Evolutionary conservation across 1,284 basidiomycete genomes (phyloP).

Genomic region (Rhodotorula sp.): DNA sequence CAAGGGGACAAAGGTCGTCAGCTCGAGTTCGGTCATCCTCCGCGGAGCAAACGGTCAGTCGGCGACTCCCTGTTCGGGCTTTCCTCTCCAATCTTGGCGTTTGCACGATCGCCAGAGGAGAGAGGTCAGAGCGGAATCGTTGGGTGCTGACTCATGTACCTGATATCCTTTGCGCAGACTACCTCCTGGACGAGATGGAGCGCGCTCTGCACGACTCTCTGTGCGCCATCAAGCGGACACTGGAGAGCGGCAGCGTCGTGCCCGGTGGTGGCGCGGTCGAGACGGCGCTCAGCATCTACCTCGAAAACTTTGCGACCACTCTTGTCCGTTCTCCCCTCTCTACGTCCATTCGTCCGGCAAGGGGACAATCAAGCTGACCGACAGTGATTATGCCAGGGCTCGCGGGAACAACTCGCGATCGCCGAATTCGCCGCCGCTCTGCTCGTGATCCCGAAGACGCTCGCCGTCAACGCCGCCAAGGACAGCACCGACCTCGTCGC

Average conservation of each 20-base stretch:
- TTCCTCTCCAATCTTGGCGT: neutral
- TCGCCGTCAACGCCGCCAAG: slow-evolving; percentile 97
- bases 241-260: slow-evolving; percentile 93
- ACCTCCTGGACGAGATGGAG: slow-evolving; percentile 99
- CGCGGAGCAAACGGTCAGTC: slow-evolving; percentile 76
- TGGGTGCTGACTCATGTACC: neutral
- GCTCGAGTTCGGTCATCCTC: slow-evolving; percentile 85
- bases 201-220: slow-evolving; percentile 91
- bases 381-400: slow-evolving; percentile 62
- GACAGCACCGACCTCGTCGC: slow-evolving; percentile 97
- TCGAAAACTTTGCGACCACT: slow-evolving; percentile 99
- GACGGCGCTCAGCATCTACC: slow-evolving; percentile 92
- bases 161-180: slow-evolving; percentile 58
- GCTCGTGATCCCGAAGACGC: slow-evolving; percentile 91
- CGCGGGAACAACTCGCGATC: slow-evolving; percentile 96
- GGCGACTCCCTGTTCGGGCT: too few relatives aligned
- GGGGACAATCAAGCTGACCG: too few relatives aligned
- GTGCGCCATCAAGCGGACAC: slow-evolving; percentile 92
- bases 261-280: slow-evolving; percentile 98
- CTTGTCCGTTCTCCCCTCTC: slow-evolving; percentile 56
- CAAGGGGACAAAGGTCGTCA: slow-evolving; percentile 97
- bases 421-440: slow-evolving; percentile 95
- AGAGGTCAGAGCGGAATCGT: too few relatives aligned
- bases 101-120: neutral
- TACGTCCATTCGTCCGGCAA: too few relatives aligned